A percentile compares a stretch with the other conserved stretches of the same genome.
phyloP scores from a whole-genome alignment of 2,329 filamentous ascomycete genomes.

The Colletotrichum siamense region DNA sequence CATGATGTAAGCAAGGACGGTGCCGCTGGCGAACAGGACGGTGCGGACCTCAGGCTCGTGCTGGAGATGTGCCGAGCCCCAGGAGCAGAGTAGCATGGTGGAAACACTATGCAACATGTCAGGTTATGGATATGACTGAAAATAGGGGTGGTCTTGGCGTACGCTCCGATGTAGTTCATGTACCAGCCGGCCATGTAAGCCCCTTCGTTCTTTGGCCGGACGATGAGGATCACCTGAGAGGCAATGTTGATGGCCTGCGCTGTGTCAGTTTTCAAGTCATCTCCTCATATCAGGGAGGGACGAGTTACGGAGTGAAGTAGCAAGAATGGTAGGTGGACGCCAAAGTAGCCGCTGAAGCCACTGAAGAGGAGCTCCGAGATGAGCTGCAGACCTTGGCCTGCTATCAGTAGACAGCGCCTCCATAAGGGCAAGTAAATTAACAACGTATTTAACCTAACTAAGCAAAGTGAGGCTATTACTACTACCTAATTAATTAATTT shows the following conservation, averaged over 20 bases:
- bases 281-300: rapidly evolving
- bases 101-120: neutral
- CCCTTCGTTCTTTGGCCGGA: neutral
- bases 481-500: too few relatives aligned
- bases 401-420: neutral
- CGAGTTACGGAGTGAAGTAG: neutral
- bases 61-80: neutral
- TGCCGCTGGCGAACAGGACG: constrained; percentile 13
- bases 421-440: too few relatives aligned
- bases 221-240: constrained; percentile 2
- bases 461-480: too few relatives aligned
- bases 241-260: neutral
- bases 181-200: constrained; percentile 17
- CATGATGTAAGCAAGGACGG: neutral
- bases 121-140: neutral
- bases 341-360: constrained; percentile 6
- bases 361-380: constrained; percentile 2
- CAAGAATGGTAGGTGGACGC: neutral
- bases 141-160: neutral
- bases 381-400: constrained; percentile 2
- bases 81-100: constrained; percentile 5
- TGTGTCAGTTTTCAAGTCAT: neutral
- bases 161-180: constrained; percentile 18
- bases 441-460: too few relatives aligned
- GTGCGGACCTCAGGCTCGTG: constrained; percentile 10